These are phyloP conservation scores for Geranomyces variabilis DNA, from an alignment of 192 early-diverging fungal species.

Conservation along the genomic window DNA sequence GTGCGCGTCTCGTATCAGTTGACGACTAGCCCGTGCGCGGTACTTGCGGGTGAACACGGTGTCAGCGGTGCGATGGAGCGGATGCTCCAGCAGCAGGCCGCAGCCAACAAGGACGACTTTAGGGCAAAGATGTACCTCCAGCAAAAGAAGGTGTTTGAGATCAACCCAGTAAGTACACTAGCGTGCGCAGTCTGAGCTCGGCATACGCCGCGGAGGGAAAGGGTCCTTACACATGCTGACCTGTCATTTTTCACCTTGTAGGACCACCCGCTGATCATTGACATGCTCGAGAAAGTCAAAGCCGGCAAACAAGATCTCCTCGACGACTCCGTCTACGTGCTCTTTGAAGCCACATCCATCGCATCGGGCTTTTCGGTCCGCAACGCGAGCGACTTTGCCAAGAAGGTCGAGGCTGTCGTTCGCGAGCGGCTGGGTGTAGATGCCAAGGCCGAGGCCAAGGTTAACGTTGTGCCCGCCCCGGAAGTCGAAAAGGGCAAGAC, in stretches of 20 bases:
- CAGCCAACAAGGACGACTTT: constrained; percentile 42
- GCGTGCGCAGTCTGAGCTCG: background rate
- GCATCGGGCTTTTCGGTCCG: constrained; percentile 44
- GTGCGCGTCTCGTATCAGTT: constrained; percentile 76
- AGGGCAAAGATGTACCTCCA: constrained; percentile 39
- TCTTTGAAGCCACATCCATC: constrained; percentile 49
- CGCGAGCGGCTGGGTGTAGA: constrained; percentile 39
- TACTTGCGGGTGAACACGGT: constrained; percentile 55
- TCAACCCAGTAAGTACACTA: constrained; percentile 46
- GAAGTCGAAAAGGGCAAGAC: constrained; percentile 47
- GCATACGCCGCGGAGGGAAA: background rate
- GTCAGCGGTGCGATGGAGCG: constrained; percentile 52
- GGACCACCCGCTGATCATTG: constrained; percentile 51
- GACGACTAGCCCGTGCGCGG: constrained; percentile 75
- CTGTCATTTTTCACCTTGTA: background rate
- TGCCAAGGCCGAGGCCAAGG: constrained; percentile 35
- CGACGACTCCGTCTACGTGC: constrained; percentile 34
- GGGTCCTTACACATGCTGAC: background rate
- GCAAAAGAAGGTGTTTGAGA: constrained; percentile 48
- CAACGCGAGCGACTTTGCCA: constrained; percentile 39
- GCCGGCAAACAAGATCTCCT: constrained; percentile 29
- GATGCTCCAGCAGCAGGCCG: constrained; percentile 52
- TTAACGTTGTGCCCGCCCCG: constrained; percentile 40
- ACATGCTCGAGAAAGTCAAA: constrained; percentile 41
- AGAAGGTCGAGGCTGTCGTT: constrained; percentile 44